Evolutionary conservation across 805 yeast genomes (phyloP).

Genomic region (Candida xiaguanensis): DNA sequence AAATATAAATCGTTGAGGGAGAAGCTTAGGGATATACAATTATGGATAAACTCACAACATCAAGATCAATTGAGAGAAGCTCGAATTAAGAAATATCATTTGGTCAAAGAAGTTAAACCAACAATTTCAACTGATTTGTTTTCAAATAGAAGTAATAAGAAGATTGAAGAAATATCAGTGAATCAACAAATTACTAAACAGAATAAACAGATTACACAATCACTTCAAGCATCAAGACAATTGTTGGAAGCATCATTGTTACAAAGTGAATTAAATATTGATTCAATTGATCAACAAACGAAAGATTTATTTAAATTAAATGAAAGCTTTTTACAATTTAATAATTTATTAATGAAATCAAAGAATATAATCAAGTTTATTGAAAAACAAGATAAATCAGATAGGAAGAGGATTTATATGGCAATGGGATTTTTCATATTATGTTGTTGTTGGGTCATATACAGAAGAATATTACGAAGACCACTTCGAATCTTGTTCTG

Average conservation of each 20-base stretch:
- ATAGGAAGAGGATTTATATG: constrained; percentile 45
- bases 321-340: constrained; percentile 38
- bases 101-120: neutral
- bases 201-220: constrained; percentile 44
- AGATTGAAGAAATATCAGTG: constrained; percentile 24
- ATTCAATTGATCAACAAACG: constrained; percentile 45
- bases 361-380: constrained; percentile 46
- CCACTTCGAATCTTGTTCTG: constrained; percentile 46
- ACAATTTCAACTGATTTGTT: constrained; percentile 16
- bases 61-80: constrained; percentile 27
- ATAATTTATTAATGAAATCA: constrained; percentile 38
- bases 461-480: constrained; percentile 44
- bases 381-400: constrained; percentile 49
- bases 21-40: constrained; percentile 26
- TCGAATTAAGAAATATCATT: constrained; percentile 23
- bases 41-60: constrained; percentile 23
- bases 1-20: constrained; percentile 19
- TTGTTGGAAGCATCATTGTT: constrained; percentile 46
- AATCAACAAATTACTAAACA: constrained; percentile 39
- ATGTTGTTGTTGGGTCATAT: constrained; percentile 48
- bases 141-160: constrained; percentile 19
- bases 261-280: constrained; percentile 49
- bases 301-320: constrained; percentile 38
- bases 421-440: constrained; percentile 43
- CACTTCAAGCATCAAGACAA: constrained; percentile 46